A percentile compares a stretch with the other conserved stretches of the same genome.
Conservation (phyloP, 2,329 filamentous ascomycete species). For the Microdochium bolleyi region DNA sequence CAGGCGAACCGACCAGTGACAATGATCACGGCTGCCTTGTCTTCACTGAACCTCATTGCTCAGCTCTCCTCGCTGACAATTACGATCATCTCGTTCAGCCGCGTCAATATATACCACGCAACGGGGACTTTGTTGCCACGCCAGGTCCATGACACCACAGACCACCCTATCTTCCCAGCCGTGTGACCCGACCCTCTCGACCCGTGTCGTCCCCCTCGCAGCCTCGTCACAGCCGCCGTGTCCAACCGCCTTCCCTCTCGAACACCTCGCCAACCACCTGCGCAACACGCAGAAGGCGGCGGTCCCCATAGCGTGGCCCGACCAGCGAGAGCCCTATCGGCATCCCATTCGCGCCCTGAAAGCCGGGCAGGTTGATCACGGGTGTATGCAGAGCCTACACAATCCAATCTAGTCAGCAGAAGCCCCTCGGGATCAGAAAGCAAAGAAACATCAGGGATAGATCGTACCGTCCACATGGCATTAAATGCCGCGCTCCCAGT, state of each 20-base stretch:
- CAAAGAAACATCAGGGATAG: too few species aligned
- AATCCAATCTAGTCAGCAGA: neutral
- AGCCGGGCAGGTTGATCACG: constrained; percentile 57
- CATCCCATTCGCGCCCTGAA: constrained; percentile 46
- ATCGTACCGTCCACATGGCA: constrained; percentile 41
- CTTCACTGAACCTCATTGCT: too few species aligned
- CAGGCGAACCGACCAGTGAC: too few species aligned
- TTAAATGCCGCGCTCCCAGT: constrained; percentile 49
- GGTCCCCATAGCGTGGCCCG: constrained; percentile 34
- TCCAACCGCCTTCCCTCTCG: constrained; percentile 26
- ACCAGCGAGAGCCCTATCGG: constrained; percentile 52
- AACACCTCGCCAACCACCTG: constrained; percentile 30
- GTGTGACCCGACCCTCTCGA: neutral
- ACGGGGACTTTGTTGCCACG: too few species aligned
- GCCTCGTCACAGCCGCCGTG: constrained; percentile 1
- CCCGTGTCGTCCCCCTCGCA: too few species aligned
- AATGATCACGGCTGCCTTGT: too few species aligned
- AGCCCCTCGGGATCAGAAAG: too few species aligned
- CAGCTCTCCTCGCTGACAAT: too few species aligned
- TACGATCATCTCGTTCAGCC: too few species aligned
- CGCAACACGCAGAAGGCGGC: constrained; percentile 28
- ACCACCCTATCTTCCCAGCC: neutral
- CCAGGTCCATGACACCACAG: too few species aligned
- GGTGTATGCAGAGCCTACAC: constrained; percentile 46
- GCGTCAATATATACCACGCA: too few species aligned